Evolutionary conservation across 2,329 filamentous ascomycete genomes (phyloP).

Genomic region (Microdochium nivale): DNA sequence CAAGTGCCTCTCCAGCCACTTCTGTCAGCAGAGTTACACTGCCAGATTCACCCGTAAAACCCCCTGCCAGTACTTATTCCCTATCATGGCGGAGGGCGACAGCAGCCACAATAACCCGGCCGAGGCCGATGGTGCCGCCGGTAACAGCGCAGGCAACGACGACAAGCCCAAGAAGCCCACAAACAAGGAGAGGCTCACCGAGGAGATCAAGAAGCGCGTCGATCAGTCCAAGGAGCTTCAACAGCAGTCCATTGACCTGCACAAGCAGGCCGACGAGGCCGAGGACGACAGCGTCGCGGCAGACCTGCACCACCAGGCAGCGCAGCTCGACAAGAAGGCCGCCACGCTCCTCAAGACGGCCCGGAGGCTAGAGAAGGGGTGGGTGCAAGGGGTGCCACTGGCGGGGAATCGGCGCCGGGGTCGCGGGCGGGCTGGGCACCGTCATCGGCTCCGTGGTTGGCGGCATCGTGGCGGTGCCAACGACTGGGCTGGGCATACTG

Average conservation of each 20-base stretch:
- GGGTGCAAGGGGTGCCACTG: conserved; percentile 22
- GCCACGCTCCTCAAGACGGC: conserved; percentile 20
- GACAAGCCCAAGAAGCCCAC: conserved; percentile 9
- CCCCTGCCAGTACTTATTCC: not conserved
- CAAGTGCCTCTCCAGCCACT: no score
- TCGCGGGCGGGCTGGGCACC: conserved; percentile 19
- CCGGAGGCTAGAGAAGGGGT: conserved; percentile 20
- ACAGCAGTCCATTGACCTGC: conserved; percentile 11
- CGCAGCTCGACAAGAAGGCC: conserved; percentile 19
- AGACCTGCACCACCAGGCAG: conserved; percentile 16
- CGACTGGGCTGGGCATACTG: conserved; percentile 19
- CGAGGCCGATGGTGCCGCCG: not conserved
- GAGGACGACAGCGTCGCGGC: conserved; percentile 10
- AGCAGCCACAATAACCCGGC: conserved; percentile 1
- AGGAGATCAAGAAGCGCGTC: conserved; percentile 20
- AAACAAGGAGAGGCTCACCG: conserved; percentile 19
- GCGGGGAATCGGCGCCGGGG: conserved; percentile 22
- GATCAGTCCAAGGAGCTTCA: conserved; percentile 15
- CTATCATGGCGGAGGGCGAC: conserved; percentile 6
- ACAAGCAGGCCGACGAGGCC: not conserved
- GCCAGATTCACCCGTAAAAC: no score
- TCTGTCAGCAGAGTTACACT: no score
- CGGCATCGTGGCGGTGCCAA: conserved; percentile 20
- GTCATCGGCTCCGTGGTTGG: conserved; percentile 19
- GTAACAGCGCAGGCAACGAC: conserved; percentile 2